phyloP scores from a whole-genome alignment of 2,329 filamentous ascomycete species.

The Botryotinia convoluta region DNA sequence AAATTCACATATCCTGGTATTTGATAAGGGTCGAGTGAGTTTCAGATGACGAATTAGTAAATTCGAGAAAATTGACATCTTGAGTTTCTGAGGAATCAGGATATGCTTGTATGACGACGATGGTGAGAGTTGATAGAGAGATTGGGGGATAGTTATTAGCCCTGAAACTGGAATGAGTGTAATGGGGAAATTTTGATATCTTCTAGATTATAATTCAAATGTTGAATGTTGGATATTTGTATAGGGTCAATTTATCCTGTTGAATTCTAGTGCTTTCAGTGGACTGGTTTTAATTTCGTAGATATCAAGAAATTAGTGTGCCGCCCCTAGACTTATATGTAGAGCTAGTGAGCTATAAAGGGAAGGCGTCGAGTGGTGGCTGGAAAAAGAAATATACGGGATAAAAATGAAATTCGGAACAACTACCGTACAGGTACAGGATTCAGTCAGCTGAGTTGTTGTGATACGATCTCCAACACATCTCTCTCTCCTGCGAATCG shows the following conservation, averaged over 20 bases:
- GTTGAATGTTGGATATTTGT: no score
- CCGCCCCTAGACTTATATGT: fast-evolving
- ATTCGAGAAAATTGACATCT: not conserved
- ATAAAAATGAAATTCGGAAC: not conserved
- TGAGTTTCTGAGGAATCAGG: not conserved
- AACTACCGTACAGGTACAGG: not conserved
- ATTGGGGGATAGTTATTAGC: no score
- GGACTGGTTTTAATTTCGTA: no score
- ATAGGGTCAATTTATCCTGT: no score
- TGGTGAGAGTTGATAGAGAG: no score
- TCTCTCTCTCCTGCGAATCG: not conserved
- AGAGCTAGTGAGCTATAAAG: fast-evolving
- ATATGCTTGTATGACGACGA: not conserved
- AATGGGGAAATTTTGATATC: no score
- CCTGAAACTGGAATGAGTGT: no score
- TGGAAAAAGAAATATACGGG: no score
- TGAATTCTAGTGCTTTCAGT: no score
- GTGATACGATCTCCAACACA: not conserved
- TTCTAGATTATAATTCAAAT: no score
- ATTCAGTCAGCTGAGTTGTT: not conserved
- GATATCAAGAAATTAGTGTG: no score
- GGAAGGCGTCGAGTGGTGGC: no score
- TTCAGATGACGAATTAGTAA: not conserved
- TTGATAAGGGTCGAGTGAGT: not conserved
- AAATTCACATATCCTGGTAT: fast-evolving